phyloP scores from a whole-genome alignment of 352 stramenopile species.

The Aphanomyces stellatus region DNA sequence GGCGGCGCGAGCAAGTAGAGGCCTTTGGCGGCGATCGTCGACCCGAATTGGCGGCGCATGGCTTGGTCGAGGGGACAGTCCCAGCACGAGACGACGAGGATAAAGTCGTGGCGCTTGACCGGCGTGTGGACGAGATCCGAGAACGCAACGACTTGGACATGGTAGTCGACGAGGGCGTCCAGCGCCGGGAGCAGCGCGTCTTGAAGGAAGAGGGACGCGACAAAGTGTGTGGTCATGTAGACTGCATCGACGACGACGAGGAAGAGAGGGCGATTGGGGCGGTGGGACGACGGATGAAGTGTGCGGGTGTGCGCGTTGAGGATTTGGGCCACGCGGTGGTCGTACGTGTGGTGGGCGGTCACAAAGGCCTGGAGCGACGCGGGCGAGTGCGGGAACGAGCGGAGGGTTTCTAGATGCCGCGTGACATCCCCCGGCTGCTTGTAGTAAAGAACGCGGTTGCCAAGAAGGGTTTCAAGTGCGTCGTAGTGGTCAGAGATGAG shows the following conservation, averaged over 20 bases:
- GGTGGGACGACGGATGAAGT: not conserved
- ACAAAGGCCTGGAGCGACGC: conserved; percentile 10
- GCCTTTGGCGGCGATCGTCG: not conserved
- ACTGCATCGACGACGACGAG: conserved; percentile 22
- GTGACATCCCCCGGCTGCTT: conserved; percentile 22
- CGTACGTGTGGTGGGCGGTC: conserved; percentile 22
- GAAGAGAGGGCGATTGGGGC: conserved; percentile 4
- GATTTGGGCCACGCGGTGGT: conserved; percentile 22
- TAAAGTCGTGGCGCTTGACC: conserved; percentile 1
- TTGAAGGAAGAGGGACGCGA: conserved; percentile 21
- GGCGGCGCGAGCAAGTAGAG: not conserved
- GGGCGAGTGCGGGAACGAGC: not conserved
- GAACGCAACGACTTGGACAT: not conserved
- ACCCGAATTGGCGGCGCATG: not conserved
- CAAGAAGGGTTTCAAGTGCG: conserved; percentile 26
- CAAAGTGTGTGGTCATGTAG: conserved; percentile 12
- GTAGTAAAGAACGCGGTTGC: conserved; percentile 20
- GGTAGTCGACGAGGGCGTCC: conserved; percentile 11
- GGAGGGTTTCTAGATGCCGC: conserved; percentile 20
- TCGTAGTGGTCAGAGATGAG: conserved; percentile 27
- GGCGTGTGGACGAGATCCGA: not conserved
- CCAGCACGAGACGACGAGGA: not conserved
- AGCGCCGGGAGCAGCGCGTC: conserved; percentile 11
- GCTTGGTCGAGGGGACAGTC: not conserved
- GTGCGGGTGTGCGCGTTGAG: conserved; percentile 6